Evolutionary conservation across 2,329 filamentous ascomycete genomes (phyloP).

Genomic region (Aspergillus fumigatiaffinis): DNA sequence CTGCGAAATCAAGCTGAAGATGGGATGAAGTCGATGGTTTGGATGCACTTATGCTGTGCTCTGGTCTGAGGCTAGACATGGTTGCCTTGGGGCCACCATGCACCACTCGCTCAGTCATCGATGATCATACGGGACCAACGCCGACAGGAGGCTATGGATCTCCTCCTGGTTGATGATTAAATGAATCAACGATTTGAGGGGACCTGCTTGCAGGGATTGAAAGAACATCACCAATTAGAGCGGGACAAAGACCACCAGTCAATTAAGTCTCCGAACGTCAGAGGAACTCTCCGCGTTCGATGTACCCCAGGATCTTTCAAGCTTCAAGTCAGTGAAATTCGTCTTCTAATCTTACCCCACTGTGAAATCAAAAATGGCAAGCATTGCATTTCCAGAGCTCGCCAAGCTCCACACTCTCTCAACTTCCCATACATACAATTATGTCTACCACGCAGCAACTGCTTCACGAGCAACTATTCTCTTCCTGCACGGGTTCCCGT

Average conservation of each 20-base stretch:
- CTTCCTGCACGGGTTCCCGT: constrained; percentile 50
- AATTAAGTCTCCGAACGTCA: neutral
- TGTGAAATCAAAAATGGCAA: constrained; percentile 9
- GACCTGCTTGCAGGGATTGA: neutral
- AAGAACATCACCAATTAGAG: neutral
- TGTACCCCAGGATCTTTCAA: neutral
- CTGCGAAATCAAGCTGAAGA: neutral
- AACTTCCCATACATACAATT: constrained; percentile 22
- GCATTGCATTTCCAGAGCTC: constrained; percentile 14
- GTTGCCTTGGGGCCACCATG: neutral
- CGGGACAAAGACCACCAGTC: neutral
- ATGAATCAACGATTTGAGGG: neutral
- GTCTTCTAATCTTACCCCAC: neutral
- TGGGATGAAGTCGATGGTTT: neutral
- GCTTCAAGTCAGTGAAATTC: neutral
- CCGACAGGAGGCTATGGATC: neutral
- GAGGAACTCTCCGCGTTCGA: neutral
- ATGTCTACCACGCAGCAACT: constrained; percentile 23
- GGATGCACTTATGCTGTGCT: neutral
- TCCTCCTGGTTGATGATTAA: neutral
- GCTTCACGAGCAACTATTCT: constrained; percentile 35
- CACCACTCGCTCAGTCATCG: neutral
- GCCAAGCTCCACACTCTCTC: constrained; percentile 13
- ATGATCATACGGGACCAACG: neutral
- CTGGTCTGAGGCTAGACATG: neutral